phyloP scores from a whole-genome alignment of 768 basidiomycete species.

The Leccinum variicolor region DNA sequence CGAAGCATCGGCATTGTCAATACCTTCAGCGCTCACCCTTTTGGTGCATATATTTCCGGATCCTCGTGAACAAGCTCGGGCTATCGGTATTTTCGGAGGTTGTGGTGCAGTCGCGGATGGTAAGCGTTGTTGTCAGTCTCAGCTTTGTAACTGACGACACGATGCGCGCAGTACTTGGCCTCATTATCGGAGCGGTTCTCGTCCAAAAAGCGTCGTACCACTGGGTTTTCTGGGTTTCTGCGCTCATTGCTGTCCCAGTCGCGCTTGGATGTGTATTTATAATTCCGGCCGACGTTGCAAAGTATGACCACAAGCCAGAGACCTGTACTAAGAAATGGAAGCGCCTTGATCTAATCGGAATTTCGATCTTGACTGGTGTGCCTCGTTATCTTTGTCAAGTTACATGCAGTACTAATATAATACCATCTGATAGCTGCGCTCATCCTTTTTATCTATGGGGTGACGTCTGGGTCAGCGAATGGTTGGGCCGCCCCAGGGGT shows the following conservation, averaged over 20 bases:
- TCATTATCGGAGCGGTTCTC: slow-evolving; percentile 45
- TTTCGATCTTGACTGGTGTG: slow-evolving; percentile 36
- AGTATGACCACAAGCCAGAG: slow-evolving; percentile 1
- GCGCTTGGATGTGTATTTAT: slow-evolving; percentile 31
- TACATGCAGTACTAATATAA: not conserved
- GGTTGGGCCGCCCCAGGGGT: slow-evolving; percentile 49
- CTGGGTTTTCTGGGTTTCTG: slow-evolving; percentile 51
- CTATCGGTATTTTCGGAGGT: slow-evolving; percentile 45
- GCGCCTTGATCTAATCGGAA: slow-evolving; percentile 37
- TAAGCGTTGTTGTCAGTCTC: not conserved
- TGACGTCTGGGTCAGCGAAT: slow-evolving; percentile 44
- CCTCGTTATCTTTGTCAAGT: not conserved
- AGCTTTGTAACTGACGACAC: not conserved
- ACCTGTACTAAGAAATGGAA: slow-evolving; percentile 19
- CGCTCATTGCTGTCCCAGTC: slow-evolving; percentile 36
- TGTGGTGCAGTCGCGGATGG: slow-evolving; percentile 47
- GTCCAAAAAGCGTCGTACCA: slow-evolving; percentile 39
- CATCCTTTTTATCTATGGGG: slow-evolving; percentile 40
- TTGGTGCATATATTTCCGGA: slow-evolving; percentile 50
- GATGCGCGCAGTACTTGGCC: slow-evolving; percentile 33
- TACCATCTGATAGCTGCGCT: slow-evolving; percentile 29
- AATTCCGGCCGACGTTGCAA: slow-evolving; percentile 28
- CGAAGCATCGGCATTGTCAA: slow-evolving; percentile 46
- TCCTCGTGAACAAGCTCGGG: slow-evolving; percentile 43
- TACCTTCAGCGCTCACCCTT: slow-evolving; percentile 49